Conservation (phyloP, 2,329 filamentous ascomycete genomes). For the Kalaharituber pfeilii region DNA sequence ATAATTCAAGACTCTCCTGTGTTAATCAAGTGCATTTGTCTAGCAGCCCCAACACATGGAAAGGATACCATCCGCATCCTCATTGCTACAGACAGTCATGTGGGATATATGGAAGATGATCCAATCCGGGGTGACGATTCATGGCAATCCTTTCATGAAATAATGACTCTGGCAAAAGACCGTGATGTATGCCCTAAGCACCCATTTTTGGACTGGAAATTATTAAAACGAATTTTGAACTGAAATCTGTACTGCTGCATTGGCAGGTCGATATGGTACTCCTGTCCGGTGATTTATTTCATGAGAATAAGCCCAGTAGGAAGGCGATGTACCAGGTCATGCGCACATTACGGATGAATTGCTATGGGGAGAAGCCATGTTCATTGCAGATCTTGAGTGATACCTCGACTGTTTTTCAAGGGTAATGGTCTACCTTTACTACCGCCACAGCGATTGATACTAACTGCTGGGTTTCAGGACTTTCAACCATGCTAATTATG, state of each 20-base stretch:
- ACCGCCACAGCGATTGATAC: neutral
- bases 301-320: constrained; percentile 92
- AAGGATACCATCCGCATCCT: constrained; percentile 81
- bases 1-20: too few relatives aligned
- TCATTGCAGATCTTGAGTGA: constrained; percentile 90
- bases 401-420: constrained; percentile 75
- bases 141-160: constrained; percentile 89
- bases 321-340: constrained; percentile 97
- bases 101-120: constrained; percentile 88
- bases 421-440: constrained; percentile 26
- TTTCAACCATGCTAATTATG: constrained; percentile 92
- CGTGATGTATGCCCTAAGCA: constrained; percentile 43
- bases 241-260: neutral
- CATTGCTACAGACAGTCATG: constrained; percentile 91
- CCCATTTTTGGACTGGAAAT: neutral
- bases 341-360: constrained; percentile 82
- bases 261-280: constrained; percentile 96
- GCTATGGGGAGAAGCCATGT: constrained; percentile 85
- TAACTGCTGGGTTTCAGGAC: constrained; percentile 30
- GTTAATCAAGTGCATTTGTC: too few relatives aligned
- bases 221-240: neutral
- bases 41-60: neutral
- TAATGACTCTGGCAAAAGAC: constrained; percentile 72
- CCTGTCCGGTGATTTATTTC: constrained; percentile 85
- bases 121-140: constrained; percentile 90